Conservation (phyloP, 208 protist genomes). For the Trypanosoma platydactyli region DNA sequence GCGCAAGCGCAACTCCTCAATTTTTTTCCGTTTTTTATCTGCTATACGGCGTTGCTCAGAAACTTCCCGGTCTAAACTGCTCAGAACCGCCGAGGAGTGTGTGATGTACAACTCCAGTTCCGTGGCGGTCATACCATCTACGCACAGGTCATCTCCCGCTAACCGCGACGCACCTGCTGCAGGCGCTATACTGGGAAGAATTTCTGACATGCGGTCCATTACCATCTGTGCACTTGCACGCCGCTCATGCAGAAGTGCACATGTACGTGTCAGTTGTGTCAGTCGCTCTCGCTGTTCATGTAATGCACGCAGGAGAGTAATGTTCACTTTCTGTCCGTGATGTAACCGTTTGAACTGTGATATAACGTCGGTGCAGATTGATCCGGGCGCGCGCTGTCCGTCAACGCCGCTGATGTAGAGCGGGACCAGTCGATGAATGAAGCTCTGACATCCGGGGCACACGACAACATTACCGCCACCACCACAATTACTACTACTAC, state of each 20-base stretch:
- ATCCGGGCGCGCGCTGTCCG: background rate
- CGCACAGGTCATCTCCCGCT: constrained; percentile 9
- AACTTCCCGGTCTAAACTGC: constrained; percentile 48
- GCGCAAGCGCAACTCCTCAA: constrained; percentile 34
- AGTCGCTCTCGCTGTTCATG: constrained; percentile 41
- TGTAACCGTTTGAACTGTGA: constrained; percentile 28
- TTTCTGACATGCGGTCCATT: constrained; percentile 46
- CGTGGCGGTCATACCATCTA: constrained; percentile 61
- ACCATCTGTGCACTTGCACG: constrained; percentile 41
- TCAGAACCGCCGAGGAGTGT: constrained; percentile 47
- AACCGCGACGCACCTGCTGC: constrained; percentile 6
- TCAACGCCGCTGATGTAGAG: constrained; percentile 35
- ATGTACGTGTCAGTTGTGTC: constrained; percentile 47
- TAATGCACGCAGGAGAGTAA: constrained; percentile 47
- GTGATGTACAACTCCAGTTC: constrained; percentile 78
- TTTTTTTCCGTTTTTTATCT: constrained; percentile 42
- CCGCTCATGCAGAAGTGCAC: constrained; percentile 62
- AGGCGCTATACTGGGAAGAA: constrained; percentile 36
- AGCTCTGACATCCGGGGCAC: constrained; percentile 51
- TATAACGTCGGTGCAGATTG: background rate
- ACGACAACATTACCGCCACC: constrained; percentile 22
- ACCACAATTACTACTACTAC: background rate
- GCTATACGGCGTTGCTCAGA: constrained; percentile 46
- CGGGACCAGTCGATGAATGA: constrained; percentile 49
- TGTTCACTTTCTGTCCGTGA: constrained; percentile 46